Conservation (phyloP, 2,329 filamentous ascomycete genomes). For the Aspergillus sp. region DNA sequence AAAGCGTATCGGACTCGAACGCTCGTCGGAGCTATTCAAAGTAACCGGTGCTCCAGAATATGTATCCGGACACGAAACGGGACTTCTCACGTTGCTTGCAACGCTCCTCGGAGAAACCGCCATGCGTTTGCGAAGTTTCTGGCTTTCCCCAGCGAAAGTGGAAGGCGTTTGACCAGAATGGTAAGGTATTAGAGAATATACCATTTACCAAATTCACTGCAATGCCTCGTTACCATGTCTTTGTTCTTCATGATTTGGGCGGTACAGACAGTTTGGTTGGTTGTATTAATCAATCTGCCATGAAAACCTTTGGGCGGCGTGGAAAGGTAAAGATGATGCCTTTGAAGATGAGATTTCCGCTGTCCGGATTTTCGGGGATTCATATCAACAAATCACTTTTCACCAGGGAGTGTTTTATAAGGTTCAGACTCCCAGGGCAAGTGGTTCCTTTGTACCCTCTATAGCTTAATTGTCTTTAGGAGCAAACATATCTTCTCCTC, state of each 20-base stretch:
- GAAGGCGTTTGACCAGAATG: background rate
- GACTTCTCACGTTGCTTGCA: background rate
- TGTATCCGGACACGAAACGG: background rate
- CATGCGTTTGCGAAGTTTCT: background rate
- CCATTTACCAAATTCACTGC: background rate
- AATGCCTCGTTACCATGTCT: background rate
- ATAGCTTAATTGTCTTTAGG: background rate
- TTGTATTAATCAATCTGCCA: background rate
- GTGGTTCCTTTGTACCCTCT: background rate
- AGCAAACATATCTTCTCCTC: background rate
- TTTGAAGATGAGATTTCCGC: conserved; percentile 7
- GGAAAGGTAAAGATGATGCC: conserved; percentile 6
- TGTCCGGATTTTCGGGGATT: conserved; percentile 1
- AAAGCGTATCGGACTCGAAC: too few species aligned
- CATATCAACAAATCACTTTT: background rate
- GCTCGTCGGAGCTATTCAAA: background rate
- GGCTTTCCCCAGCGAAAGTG: background rate
- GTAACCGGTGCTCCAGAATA: background rate
- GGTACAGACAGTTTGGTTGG: background rate
- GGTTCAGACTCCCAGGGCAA: background rate
- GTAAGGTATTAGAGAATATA: background rate
- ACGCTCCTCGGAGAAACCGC: background rate
- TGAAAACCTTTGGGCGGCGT: conserved; percentile 6
- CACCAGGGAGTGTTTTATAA: background rate
- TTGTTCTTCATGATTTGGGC: background rate